Evolutionary conservation across 345 rosid genomes (phyloP).

Genomic region (Pistacia atlantica): DNA sequence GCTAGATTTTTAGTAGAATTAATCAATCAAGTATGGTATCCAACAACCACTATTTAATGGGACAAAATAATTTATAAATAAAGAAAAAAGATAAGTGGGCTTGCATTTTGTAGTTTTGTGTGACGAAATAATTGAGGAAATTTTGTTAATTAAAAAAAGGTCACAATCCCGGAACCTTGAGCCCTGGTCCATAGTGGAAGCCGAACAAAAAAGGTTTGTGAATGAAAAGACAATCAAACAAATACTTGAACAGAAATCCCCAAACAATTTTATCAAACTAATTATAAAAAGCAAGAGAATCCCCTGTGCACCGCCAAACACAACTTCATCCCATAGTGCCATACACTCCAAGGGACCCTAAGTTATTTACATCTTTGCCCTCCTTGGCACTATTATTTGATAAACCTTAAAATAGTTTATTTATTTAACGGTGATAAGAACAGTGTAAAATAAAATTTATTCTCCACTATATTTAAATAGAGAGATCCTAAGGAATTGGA

Average conservation of each 20-base stretch:
- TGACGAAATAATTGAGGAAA: too few species aligned
- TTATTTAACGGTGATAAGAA: too few species aligned
- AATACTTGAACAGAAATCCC: slow-evolving; percentile 28
- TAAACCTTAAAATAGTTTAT: too few species aligned
- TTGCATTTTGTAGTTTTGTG: too few species aligned
- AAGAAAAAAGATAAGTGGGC: too few species aligned
- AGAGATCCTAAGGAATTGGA: slow-evolving; percentile 9
- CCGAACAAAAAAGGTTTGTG: not conserved
- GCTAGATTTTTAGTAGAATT: too few species aligned
- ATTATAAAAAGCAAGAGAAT: slow-evolving; percentile 9
- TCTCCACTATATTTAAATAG: slow-evolving; percentile 18
- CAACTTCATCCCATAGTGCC: slow-evolving; percentile 10
- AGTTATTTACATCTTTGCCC: not conserved
- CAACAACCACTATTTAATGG: too few species aligned
- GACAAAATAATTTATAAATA: too few species aligned
- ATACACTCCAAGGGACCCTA: not conserved
- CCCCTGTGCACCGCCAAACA: slow-evolving; percentile 19
- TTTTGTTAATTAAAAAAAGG: not conserved
- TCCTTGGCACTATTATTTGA: too few species aligned
- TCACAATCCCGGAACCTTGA: slow-evolving; percentile 30
- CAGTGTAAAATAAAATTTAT: not conserved
- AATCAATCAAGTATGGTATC: too few species aligned
- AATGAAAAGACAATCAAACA: slow-evolving; percentile 14
- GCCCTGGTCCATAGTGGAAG: slow-evolving; percentile 27
- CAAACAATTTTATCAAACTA: slow-evolving; percentile 27